These are phyloP conservation scores for Ascochyta viciae-villosae DNA, from an alignment of 2,329 filamentous ascomycete species.

Conservation along the genomic window DNA sequence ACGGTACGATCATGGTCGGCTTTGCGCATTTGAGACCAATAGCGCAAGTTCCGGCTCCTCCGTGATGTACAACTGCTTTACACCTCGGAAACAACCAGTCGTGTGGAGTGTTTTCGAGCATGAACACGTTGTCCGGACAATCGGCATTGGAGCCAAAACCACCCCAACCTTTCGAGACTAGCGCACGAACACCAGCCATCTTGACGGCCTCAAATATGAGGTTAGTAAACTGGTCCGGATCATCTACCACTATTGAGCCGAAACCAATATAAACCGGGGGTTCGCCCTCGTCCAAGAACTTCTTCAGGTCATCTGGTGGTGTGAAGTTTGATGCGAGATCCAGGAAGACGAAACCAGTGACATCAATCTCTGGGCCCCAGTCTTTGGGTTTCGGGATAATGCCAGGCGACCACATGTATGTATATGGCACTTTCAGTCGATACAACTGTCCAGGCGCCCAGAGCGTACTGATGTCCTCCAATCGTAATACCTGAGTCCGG, in stretches of 20 bases:
- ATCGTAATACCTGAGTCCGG: conserved; percentile 69
- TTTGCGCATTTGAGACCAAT: conserved; percentile 74
- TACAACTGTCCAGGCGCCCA: conserved; percentile 80
- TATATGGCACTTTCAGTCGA: conserved; percentile 76
- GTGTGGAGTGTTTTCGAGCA: conserved; percentile 77
- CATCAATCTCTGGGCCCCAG: conserved; percentile 73
- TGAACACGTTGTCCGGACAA: conserved; percentile 66
- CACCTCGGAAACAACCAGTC: conserved; percentile 78
- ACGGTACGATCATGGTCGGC: conserved; percentile 79
- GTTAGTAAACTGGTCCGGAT: conserved; percentile 71
- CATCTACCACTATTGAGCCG: conserved; percentile 77
- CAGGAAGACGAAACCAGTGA: conserved; percentile 80
- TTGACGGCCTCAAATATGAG: conserved; percentile 75
- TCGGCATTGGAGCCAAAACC: conserved; percentile 66
- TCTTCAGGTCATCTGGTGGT: conserved; percentile 62
- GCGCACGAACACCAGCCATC: conserved; percentile 69
- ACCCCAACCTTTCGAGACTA: conserved; percentile 80
- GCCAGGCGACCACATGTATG: conserved; percentile 70
- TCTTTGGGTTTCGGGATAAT: conserved; percentile 72
- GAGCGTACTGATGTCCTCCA: conserved; percentile 77
- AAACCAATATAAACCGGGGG: conserved; percentile 77
- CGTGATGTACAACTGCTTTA: conserved; percentile 73
- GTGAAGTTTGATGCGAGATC: conserved; percentile 69
- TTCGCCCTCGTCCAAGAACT: conserved; percentile 51
- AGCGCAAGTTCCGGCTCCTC: conserved; percentile 79